Base-by-base conservation (phyloP, 31 red algal genomes). In the Endocladia muricata region DNA sequence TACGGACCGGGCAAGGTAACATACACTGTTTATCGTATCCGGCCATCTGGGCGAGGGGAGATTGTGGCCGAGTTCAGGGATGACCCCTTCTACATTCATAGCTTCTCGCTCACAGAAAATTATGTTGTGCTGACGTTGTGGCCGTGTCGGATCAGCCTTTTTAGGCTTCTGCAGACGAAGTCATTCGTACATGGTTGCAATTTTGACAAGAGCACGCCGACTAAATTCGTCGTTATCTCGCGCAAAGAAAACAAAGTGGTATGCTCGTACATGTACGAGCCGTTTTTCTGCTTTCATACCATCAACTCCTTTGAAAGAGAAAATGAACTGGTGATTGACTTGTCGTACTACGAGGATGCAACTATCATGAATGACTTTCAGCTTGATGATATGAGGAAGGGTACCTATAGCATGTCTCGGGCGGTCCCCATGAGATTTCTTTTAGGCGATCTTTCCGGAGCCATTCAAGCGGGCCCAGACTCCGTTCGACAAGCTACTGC, bases 241-340 rank as follows among this genome's bases (percentile, higher is more conserved):
- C 74, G 68, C 30, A 6, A 29, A 2, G 32, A 30, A 3, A 66
- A 66, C 1, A 21, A 47, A 1, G 38, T 80, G 44, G 77, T 90
- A 17, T 68, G 67, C 23, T 57, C 19, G 1, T 82, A 90, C 77
- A 61, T 41, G 0, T 35, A 29, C 2, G 38, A 36, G 6, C 37
- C 67, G 25, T 74, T 81, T 39, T 90, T 90, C 57, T 37, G 49
- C 3, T 90, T 90, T 40, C 86, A 90, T 66, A 62, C 34, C 4
- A 29, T 82, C 37, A 75, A 81, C 43, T 68, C 77, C 4, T 75
- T 38, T 66, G 86, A 90, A 1, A 55, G 29, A 5, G 69, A 48
- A 2, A 77, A 74, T 36, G 77, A 61, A 40, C 39, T 90, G 17
- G 29, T 59, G 1, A 66, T 90, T 2, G 60, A 80, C 28, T 32